These are phyloP conservation scores for Hordeum vulgare DNA, from an alignment of 176 grass and related monocot species.

Conservation along the genomic window DNA sequence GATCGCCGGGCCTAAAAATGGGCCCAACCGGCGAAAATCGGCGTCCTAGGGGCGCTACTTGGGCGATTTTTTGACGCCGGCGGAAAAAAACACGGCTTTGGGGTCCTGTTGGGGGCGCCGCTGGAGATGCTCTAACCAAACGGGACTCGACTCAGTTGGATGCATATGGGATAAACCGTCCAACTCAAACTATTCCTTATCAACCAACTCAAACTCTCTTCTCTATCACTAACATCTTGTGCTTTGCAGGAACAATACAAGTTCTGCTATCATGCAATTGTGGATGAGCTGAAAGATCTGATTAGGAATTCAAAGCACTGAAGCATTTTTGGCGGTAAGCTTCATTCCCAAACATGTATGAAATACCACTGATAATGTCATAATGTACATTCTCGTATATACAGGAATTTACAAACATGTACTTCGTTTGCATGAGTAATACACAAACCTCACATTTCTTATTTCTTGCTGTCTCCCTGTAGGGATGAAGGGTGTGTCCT, in stretches of 20 bases:
- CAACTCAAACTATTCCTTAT: not conserved
- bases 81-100: no score
- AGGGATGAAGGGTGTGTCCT: not conserved
- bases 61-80: no score
- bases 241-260: conserved; percentile 72
- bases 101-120: no score
- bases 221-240: not conserved
- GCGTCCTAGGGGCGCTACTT: no score
- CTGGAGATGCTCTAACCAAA: no score
- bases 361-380: not conserved
- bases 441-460: not conserved
- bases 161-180: not conserved
- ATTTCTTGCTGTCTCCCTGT: not conserved
- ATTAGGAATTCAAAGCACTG: conserved; percentile 22
- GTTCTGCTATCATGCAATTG: conserved; percentile 61
- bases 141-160: not conserved
- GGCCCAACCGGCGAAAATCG: no score
- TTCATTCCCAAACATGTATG: not conserved
- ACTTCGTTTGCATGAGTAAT: not conserved
- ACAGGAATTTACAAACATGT: not conserved
- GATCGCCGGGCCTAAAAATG: no score
- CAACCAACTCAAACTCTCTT: not conserved
- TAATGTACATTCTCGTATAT: not conserved
- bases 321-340: conserved; percentile 7
- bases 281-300: conserved; percentile 59